These are phyloP conservation scores for Trametes hirsuta DNA, from an alignment of 1,284 basidiomycete genomes.

Conservation along the genomic window DNA sequence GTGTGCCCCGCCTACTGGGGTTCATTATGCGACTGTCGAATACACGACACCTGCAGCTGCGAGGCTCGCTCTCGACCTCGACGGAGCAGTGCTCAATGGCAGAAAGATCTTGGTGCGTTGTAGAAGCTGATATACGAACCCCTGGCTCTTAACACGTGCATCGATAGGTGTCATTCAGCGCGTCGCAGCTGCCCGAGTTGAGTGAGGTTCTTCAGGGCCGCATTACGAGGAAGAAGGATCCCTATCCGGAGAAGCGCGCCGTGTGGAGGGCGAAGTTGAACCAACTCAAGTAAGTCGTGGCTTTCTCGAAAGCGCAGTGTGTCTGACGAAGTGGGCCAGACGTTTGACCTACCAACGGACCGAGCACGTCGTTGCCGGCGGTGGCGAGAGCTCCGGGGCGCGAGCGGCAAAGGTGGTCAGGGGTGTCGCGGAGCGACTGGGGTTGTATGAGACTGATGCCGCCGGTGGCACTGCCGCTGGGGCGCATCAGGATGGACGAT, in stretches of 20 bases:
- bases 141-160: slow-evolving; percentile 18
- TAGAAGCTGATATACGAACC: slow-evolving; percentile 31
- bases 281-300: slow-evolving; percentile 14
- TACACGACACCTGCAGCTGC: slow-evolving; percentile 44
- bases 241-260: background rate
- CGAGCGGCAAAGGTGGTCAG: background rate
- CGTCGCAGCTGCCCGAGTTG: slow-evolving; percentile 57
- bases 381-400: background rate
- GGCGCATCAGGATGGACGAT: slow-evolving; percentile 15
- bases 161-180: slow-evolving; percentile 40
- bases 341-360: slow-evolving; percentile 26
- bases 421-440: slow-evolving; percentile 9
- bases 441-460: background rate
- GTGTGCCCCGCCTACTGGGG: slow-evolving; percentile 37
- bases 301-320: background rate
- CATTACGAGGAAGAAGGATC: slow-evolving; percentile 5
- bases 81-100: slow-evolving; percentile 42
- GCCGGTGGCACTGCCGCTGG: slow-evolving; percentile 6
- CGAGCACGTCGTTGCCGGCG: slow-evolving; percentile 16
- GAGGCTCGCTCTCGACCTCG: slow-evolving; percentile 44
- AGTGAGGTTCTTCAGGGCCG: slow-evolving; percentile 41
- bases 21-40: slow-evolving; percentile 54
- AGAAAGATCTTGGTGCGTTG: slow-evolving; percentile 46
- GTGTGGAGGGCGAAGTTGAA: slow-evolving; percentile 9
- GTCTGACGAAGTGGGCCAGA: slow-evolving; percentile 2